Evolutionary conservation across 2,329 filamentous ascomycete species (phyloP).

Genomic region (Podosphaera aphanis): DNA sequence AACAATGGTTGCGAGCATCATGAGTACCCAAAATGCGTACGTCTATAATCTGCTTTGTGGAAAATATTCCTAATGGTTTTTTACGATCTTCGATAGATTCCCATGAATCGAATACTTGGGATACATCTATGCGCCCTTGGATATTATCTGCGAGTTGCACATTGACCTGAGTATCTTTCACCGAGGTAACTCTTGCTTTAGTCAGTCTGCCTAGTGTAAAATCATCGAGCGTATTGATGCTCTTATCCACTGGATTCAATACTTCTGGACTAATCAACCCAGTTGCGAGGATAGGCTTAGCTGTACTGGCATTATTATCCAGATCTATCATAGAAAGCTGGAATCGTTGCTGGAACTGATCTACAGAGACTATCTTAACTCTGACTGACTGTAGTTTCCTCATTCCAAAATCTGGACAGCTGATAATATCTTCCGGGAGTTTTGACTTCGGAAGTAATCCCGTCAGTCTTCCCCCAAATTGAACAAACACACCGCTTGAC

Average conservation of each 20-base stretch:
- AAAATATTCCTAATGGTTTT: conserved; percentile 53
- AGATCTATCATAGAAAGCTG: conserved; percentile 32
- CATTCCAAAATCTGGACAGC: conserved; percentile 54
- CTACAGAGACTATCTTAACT: conserved; percentile 48
- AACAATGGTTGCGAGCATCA: conserved; percentile 72
- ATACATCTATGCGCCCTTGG: conserved; percentile 80
- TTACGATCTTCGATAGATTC: conserved; percentile 69
- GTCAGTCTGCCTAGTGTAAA: conserved; percentile 48
- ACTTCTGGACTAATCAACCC: conserved; percentile 20
- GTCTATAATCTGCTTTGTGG: conserved; percentile 42
- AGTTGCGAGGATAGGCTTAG: conserved; percentile 11
- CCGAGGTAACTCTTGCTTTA: conserved; percentile 55
- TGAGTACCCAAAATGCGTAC: conserved; percentile 71
- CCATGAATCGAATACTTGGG: conserved; percentile 73
- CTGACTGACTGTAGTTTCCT: conserved; percentile 52
- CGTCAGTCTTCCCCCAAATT: conserved; percentile 56
- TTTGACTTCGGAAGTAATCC: conserved; percentile 63
- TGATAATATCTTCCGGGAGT: conserved; percentile 44
- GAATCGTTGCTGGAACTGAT: conserved; percentile 47
- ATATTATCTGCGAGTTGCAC: conserved; percentile 70
- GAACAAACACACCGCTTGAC: conserved; percentile 60
- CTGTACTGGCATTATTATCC: conserved; percentile 25
- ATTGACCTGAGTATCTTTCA: conserved; percentile 84
- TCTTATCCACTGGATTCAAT: conserved; percentile 39
- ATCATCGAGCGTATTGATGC: conserved; percentile 42